Base-by-base conservation (phyloP, 352 stramenopile genomes). In the Phytophthora kernoviae region DNA sequence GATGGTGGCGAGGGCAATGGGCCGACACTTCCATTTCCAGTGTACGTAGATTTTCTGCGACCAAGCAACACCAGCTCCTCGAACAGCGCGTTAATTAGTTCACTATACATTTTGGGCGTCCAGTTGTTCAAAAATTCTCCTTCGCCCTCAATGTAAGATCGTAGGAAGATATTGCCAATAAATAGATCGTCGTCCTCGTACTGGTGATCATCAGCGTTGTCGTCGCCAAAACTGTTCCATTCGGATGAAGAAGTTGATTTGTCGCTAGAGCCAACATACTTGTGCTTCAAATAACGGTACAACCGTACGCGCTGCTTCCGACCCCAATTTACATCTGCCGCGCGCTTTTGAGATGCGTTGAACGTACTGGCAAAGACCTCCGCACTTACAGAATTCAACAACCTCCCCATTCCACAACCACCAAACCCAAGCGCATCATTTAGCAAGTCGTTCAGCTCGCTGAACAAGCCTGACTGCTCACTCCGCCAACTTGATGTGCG, bases 281-380 rank as follows among this genome's bases (percentile, higher is more conserved):
- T 90, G 37, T 65, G 61, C 44, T 91, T 87, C 12, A 94, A 52
- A 55, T 88, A 81, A 7, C 63, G 57, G 55, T 88, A 92, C 22
- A 95, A 39, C 1, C 71, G 67, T 6, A 71, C 41, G 10, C 86
- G 81, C 40, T 93, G 79, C 22, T 70, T 69, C 5, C 65, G 62
- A 10, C 84, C 84, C 86, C 84, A 95, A 32, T 84, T 79, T 5
- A 95, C 82, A 57, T 95, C 86, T 5, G 82, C 86, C 12, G 86
- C 81, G 32, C 77, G 69, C 50, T 83, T 91, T 18, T 87, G 57
- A 22, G 86, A 68, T 0, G 80, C 72, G 48, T 95, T 95, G 41
- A 95, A 95, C 6, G 81, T 70, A 11, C 88, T 68, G 5, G 72
- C 68, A 48, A 95, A 92, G 0, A 63, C 50, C 22, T 79, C 65